Conservation (phyloP, 345 rosid genomes). For the Lumnitzera racemosa region DNA sequence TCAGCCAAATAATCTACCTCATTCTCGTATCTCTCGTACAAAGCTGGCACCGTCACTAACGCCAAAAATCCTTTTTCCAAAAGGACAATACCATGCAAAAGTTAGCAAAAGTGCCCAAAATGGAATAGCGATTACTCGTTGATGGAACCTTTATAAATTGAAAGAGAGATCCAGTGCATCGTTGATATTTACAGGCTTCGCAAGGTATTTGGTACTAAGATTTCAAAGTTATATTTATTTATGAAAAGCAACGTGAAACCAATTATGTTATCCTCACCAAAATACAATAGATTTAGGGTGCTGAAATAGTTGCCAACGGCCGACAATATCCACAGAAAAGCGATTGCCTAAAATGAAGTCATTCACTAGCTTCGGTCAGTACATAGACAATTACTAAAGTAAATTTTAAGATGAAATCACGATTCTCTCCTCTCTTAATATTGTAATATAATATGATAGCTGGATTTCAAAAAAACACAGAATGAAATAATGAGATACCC, state of each 20-base stretch:
- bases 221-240: too few species aligned
- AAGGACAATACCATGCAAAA: too few species aligned
- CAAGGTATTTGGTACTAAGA: too few species aligned
- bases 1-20: constrained; percentile 29
- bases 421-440: too few species aligned
- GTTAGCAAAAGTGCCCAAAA: neutral
- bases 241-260: too few species aligned
- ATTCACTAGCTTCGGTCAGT: neutral
- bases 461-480: neutral
- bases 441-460: neutral
- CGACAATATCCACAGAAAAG: constrained; percentile 37
- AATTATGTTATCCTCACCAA: constrained; percentile 21
- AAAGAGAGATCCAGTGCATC: neutral
- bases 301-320: constrained; percentile 30
- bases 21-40: constrained; percentile 32
- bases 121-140: too few species aligned
- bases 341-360: constrained; percentile 24
- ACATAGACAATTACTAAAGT: too few species aligned
- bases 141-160: neutral
- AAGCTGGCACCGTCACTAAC: constrained; percentile 32
- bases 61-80: constrained; percentile 27
- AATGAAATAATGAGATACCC: constrained; percentile 22
- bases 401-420: too few species aligned
- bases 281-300: constrained; percentile 34
- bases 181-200: too few species aligned